These are phyloP conservation scores for Ormosia emarginata DNA, from an alignment of 306 rosid species.

Conservation along the genomic window DNA sequence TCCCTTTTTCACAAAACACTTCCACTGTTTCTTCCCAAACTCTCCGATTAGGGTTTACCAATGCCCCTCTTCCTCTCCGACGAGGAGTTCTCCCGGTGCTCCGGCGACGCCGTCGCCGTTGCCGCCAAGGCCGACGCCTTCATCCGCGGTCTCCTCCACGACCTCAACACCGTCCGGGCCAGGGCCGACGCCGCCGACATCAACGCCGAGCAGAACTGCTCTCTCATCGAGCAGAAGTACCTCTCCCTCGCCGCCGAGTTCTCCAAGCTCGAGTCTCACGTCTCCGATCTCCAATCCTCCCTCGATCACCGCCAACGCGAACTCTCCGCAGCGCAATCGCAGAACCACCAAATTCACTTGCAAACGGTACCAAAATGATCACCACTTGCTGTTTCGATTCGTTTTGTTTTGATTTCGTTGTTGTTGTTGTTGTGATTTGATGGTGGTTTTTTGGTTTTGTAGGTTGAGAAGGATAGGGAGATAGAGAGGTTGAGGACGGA, in stretches of 20 bases:
- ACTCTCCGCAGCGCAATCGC: constrained; percentile 51
- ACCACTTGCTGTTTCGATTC: neutral
- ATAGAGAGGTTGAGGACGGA: constrained; percentile 75
- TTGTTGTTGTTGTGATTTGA: neutral
- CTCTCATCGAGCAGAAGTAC: constrained; percentile 91
- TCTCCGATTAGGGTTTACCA: constrained; percentile 36
- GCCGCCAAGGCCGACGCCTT: constrained; percentile 81
- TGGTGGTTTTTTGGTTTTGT: constrained; percentile 7
- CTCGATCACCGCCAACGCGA: constrained; percentile 57
- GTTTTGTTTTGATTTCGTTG: neutral
- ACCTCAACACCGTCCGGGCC: constrained; percentile 81
- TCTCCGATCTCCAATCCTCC: constrained; percentile 60
- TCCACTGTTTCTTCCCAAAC: neutral
- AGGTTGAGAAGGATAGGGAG: constrained; percentile 90
- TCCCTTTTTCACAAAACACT: neutral
- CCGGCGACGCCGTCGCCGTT: constrained; percentile 47
- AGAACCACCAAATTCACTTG: constrained; percentile 56
- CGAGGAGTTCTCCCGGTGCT: constrained; percentile 71
- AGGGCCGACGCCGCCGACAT: constrained; percentile 75
- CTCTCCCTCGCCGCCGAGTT: constrained; percentile 66
- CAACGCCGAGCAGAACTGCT: constrained; percentile 94
- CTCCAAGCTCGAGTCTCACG: constrained; percentile 67
- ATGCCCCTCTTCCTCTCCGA: constrained; percentile 80
- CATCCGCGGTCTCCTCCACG: constrained; percentile 65
- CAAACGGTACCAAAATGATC: constrained; percentile 44